Evolutionary conservation across 805 yeast genomes (phyloP).

Genomic region (Candida arabinofermentans): DNA sequence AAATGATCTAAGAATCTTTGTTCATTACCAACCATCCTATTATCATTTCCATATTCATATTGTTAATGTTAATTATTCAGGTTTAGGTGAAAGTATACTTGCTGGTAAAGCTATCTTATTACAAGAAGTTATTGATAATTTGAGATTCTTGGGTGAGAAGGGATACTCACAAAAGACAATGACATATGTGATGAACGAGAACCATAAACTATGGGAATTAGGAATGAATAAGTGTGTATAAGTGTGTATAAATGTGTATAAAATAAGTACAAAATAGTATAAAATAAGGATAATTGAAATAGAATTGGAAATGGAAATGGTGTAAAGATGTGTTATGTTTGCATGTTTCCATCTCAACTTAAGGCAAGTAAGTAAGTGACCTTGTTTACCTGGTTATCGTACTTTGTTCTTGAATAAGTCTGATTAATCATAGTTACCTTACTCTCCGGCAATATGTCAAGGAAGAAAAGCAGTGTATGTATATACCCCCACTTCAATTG

Average conservation of each 20-base stretch:
- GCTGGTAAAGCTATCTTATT: slow-evolving; percentile 79
- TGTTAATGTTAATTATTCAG: slow-evolving; percentile 67
- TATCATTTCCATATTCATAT: slow-evolving; percentile 94
- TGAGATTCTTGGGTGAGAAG: slow-evolving; percentile 47
- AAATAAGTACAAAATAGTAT: background rate
- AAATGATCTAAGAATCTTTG: slow-evolving; percentile 67
- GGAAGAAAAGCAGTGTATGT: too few species aligned
- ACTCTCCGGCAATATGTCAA: too few species aligned
- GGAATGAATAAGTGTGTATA: slow-evolving; percentile 20
- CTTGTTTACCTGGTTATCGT: too few species aligned
- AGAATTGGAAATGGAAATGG: too few species aligned
- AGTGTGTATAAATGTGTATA: background rate
- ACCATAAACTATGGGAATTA: slow-evolving; percentile 65
- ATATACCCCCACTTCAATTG: too few species aligned
- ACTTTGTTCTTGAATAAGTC: too few species aligned
- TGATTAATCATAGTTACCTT: too few species aligned
- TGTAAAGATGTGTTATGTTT: too few species aligned
- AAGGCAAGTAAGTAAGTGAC: too few species aligned
- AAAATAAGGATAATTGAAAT: background rate
- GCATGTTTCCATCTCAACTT: too few species aligned
- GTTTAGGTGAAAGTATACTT: slow-evolving; percentile 62
- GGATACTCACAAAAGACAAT: slow-evolving; percentile 59
- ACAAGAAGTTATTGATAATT: slow-evolving; percentile 75
- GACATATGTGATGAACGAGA: slow-evolving; percentile 68
- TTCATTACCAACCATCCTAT: slow-evolving; percentile 95